A percentile compares a stretch with the other conserved stretches of the same genome.
phyloP scores from a whole-genome alignment of 306 rosid species.

The Ormosia semicastrata region DNA sequence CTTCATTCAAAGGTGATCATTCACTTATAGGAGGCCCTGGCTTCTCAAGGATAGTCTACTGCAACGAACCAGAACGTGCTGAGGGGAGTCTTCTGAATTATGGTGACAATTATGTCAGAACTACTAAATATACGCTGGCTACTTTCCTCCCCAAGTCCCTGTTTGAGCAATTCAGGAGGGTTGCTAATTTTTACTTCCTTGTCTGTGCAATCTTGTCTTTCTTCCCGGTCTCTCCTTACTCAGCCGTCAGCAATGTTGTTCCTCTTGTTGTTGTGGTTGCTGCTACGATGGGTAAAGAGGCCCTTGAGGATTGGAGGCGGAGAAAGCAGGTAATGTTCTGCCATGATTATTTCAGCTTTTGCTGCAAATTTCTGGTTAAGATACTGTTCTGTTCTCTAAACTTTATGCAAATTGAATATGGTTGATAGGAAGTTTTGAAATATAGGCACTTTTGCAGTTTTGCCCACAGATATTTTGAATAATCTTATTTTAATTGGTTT shows the following conservation, averaged over 20 bases:
- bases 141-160: constrained; percentile 82
- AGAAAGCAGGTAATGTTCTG: constrained; percentile 63
- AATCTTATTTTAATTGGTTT: neutral
- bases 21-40: constrained; percentile 95
- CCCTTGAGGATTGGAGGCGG: constrained; percentile 81
- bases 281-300: constrained; percentile 85
- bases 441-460: neutral
- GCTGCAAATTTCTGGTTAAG: neutral
- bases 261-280: constrained; percentile 88
- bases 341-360: neutral
- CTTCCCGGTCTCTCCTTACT: constrained; percentile 79
- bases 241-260: constrained; percentile 74
- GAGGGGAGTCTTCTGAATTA: constrained; percentile 46
- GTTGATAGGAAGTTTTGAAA: neutral
- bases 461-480: neutral
- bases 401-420: neutral
- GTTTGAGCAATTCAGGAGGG: constrained; percentile 95
- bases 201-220: constrained; percentile 78
- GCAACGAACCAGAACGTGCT: constrained; percentile 67
- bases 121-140: constrained; percentile 73
- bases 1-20: constrained; percentile 71
- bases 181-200: constrained; percentile 83
- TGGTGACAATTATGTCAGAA: constrained; percentile 76
- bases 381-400: neutral
- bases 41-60: constrained; percentile 76